These are phyloP conservation scores for Arctium lappa DNA, from an alignment of 129 eudicot genomes.

Conservation along the genomic window DNA sequence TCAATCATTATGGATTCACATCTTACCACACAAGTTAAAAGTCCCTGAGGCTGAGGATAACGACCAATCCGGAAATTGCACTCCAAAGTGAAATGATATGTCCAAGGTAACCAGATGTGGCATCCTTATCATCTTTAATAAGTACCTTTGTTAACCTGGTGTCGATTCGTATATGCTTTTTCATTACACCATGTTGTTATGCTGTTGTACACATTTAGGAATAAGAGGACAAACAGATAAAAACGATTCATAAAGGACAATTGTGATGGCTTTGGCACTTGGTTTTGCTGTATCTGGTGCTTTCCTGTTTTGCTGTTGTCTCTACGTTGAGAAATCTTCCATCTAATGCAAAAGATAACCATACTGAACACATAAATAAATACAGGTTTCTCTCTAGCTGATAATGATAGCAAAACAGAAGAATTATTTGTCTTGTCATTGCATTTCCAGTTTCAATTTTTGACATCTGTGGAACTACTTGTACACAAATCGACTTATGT, in stretches of 20 bases:
- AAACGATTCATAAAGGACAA: background rate
- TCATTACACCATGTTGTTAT: background rate
- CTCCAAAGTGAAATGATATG: background rate
- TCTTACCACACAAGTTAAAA: background rate
- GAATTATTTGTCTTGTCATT: background rate
- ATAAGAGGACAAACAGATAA: background rate
- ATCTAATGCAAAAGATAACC: background rate
- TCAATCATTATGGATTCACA: background rate
- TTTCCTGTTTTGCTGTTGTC: background rate
- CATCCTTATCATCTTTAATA: conserved; percentile 10
- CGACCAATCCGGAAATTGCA: background rate
- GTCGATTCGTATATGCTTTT: background rate
- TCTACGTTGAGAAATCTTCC: background rate
- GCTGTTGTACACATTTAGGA: background rate
- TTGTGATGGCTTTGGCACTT: background rate
- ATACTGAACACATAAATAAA: background rate
- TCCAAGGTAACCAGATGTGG: conserved; percentile 4
- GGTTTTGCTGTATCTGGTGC: background rate
- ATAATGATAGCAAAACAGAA: background rate
- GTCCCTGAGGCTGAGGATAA: background rate
- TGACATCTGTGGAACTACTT: background rate
- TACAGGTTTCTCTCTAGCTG: background rate
- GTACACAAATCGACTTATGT: background rate
- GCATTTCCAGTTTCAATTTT: background rate
- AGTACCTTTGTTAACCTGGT: background rate